These are phyloP conservation scores for Starmera quercuum DNA, from an alignment of 805 yeast species.

Conservation along the genomic window DNA sequence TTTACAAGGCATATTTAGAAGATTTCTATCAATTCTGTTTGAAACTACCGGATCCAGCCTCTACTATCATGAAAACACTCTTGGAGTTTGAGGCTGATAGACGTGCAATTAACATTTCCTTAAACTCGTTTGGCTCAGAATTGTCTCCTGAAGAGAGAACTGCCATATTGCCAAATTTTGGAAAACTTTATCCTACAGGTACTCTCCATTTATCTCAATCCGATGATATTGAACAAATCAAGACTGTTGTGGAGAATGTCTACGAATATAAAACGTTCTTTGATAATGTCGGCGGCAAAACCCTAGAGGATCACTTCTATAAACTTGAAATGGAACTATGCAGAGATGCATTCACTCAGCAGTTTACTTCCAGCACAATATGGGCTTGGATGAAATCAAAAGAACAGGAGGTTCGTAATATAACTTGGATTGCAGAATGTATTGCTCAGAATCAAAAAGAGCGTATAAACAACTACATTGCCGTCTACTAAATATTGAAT, in stretches of 20 bases:
- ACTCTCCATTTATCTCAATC: slow-evolving; percentile 61
- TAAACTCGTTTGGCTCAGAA: slow-evolving; percentile 84
- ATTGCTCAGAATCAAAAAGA: slow-evolving; percentile 98
- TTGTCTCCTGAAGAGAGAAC: slow-evolving; percentile 66
- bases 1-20: slow-evolving; percentile 89
- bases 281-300: slow-evolving; percentile 40
- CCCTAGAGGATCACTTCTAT: slow-evolving; percentile 91
- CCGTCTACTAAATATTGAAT: slow-evolving; percentile 60
- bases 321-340: slow-evolving; percentile 87
- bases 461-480: slow-evolving; percentile 82
- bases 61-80: slow-evolving; percentile 70
- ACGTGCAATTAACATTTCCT: slow-evolving; percentile 83
- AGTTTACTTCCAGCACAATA: slow-evolving; percentile 79
- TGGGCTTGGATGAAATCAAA: slow-evolving; percentile 97
- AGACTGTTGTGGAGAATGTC: slow-evolving; percentile 51
- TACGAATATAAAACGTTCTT: slow-evolving; percentile 60
- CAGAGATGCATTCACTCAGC: slow-evolving; percentile 92
- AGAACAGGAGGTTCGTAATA: slow-evolving; percentile 94
- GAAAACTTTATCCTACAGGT: slow-evolving; percentile 65
- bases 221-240: slow-evolving; percentile 83
- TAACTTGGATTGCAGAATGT: slow-evolving; percentile 99
- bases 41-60: slow-evolving; percentile 65
- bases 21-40: slow-evolving; percentile 68
- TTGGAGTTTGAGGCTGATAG: slow-evolving; percentile 92
- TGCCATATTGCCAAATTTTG: slow-evolving; percentile 72